Percentiles rank a stretch among this genome's conserved stretches.
Conservation (phyloP, 2,329 filamentous ascomycete species). For the Epichloe amarillans region DNA sequence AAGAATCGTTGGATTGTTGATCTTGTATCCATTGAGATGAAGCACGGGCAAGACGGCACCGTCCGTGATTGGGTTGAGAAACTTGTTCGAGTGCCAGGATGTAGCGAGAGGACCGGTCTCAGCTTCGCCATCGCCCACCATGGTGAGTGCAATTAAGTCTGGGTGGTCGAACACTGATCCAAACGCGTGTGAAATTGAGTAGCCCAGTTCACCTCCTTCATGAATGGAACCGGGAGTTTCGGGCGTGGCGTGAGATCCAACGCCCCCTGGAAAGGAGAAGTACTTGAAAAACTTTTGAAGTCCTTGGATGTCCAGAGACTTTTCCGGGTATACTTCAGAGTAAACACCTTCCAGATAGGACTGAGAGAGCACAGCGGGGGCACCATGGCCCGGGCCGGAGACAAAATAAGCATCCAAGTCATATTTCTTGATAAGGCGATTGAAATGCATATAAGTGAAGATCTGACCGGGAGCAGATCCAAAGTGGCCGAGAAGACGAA, state of each 20-base stretch:
- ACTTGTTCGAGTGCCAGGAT: slow-evolving; percentile 73
- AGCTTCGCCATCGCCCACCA: slow-evolving; percentile 72
- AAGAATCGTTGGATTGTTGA: slow-evolving; percentile 65
- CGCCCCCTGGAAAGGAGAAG: slow-evolving; percentile 70
- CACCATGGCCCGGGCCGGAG: slow-evolving; percentile 66
- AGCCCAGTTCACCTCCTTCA: slow-evolving; percentile 72
- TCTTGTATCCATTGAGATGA: slow-evolving; percentile 76
- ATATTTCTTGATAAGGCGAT: slow-evolving; percentile 70
- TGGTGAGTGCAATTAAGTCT: slow-evolving; percentile 59
- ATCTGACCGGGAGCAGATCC: slow-evolving; percentile 69
- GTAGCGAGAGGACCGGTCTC: slow-evolving; percentile 70
- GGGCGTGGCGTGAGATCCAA: slow-evolving; percentile 65
- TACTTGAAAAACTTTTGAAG: slow-evolving; percentile 69
- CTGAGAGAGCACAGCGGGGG: slow-evolving; percentile 62
- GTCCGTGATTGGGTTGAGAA: slow-evolving; percentile 65
- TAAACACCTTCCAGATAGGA: slow-evolving; percentile 68
- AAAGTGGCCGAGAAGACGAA: slow-evolving; percentile 63
- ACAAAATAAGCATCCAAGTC: slow-evolving; percentile 60
- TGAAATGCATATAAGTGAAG: slow-evolving; percentile 74
- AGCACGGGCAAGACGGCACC: slow-evolving; percentile 66
- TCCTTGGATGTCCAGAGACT: slow-evolving; percentile 53
- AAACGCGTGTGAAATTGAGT: slow-evolving; percentile 67
- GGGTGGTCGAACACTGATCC: slow-evolving; percentile 66
- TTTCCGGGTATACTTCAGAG: slow-evolving; percentile 64
- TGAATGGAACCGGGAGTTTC: slow-evolving; percentile 68